Conservation (phyloP, 2,329 filamentous ascomycete species). For the Mariannaea sp. region DNA sequence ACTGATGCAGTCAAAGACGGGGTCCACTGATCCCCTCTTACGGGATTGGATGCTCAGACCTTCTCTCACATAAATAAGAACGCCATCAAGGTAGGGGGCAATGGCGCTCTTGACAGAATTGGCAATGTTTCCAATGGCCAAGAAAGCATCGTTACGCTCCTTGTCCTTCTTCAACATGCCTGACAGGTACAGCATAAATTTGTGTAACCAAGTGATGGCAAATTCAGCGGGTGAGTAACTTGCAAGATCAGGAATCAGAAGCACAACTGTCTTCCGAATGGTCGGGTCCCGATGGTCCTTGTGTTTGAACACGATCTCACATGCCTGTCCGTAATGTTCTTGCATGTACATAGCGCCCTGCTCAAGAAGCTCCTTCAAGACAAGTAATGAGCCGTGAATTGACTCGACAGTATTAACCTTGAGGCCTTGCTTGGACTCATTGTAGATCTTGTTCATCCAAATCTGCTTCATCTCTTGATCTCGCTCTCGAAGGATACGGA, state of each 20-base stretch:
- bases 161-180: constrained; percentile 94
- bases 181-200: constrained; percentile 96
- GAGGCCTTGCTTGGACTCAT: constrained; percentile 80
- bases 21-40: constrained; percentile 67
- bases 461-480: constrained; percentile 84
- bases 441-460: constrained; percentile 91
- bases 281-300: constrained; percentile 90
- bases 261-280: constrained; percentile 86
- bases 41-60: constrained; percentile 81
- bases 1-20: constrained; percentile 97
- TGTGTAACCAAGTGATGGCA: constrained; percentile 82
- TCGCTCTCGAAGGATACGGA: constrained; percentile 92
- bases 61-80: constrained; percentile 91
- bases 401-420: constrained; percentile 81
- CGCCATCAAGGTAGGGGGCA: constrained; percentile 91
- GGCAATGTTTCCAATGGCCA: constrained; percentile 94
- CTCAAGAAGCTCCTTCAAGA: constrained; percentile 88
- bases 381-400: constrained; percentile 91
- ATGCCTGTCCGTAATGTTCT: constrained; percentile 87
- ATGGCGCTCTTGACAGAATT: constrained; percentile 96
- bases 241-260: constrained; percentile 89
- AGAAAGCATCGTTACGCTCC: constrained; percentile 90
- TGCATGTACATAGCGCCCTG: constrained; percentile 99
- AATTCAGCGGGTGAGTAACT: constrained; percentile 93
- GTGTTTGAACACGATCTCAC: constrained; percentile 88